These are phyloP conservation scores for Crithidia thermophila DNA, from an alignment of 208 protist species.

Conservation along the genomic window DNA sequence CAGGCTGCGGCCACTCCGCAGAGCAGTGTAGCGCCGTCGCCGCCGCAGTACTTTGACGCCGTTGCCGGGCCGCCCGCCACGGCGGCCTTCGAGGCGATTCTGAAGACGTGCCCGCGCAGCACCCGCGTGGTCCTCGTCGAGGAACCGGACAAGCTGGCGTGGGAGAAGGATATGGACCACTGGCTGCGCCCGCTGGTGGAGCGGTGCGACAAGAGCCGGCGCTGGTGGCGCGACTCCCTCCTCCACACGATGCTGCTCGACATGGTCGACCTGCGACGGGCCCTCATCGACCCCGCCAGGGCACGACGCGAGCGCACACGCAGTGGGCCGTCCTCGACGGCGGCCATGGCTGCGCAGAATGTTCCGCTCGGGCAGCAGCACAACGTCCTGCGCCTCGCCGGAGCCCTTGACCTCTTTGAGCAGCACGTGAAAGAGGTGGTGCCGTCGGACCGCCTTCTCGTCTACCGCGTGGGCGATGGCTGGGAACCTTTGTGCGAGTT, in stretches of 20 bases:
- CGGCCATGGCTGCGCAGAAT: constrained; percentile 24
- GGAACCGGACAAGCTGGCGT: constrained; percentile 77
- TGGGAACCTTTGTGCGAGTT: constrained; percentile 83
- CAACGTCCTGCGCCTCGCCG: constrained; percentile 34
- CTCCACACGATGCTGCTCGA: constrained; percentile 60
- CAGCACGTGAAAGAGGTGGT: constrained; percentile 71
- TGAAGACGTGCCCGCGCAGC: constrained; percentile 70
- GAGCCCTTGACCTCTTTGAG: constrained; percentile 76
- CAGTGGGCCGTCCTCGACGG: constrained; percentile 17
- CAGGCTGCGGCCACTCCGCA: background rate
- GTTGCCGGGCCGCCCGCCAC: constrained; percentile 82
- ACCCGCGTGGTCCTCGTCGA: constrained; percentile 83
- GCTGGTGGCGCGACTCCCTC: constrained; percentile 20
- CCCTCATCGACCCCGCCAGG: constrained; percentile 30
- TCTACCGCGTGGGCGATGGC: constrained; percentile 75
- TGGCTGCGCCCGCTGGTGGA: constrained; percentile 46
- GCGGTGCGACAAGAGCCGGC: constrained; percentile 34
- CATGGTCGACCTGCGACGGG: constrained; percentile 54
- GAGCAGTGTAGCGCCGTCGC: background rate
- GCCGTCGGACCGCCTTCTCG: constrained; percentile 74
- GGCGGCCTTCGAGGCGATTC: constrained; percentile 77
- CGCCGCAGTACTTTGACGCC: constrained; percentile 50
- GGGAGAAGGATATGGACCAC: constrained; percentile 64
- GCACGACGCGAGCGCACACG: no score
- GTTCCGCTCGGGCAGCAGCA: constrained; percentile 34